Percentiles rank a stretch among this genome's conserved stretches.
These are phyloP conservation scores for Vachellia pachyceras DNA, from an alignment of 306 rosid genomes.

Conservation along the genomic window DNA sequence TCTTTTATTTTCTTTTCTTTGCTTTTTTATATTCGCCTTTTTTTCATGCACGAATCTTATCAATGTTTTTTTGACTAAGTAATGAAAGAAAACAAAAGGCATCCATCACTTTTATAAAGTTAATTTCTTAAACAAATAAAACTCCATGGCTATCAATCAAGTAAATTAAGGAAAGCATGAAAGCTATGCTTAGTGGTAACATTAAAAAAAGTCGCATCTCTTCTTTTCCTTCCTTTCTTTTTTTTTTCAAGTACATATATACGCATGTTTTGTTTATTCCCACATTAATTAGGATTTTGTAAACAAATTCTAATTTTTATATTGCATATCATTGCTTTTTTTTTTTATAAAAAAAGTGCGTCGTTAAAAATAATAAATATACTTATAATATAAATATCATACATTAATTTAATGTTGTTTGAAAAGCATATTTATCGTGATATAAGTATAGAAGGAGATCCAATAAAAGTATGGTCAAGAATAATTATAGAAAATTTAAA, in stretches of 20 bases:
- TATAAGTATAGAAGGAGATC: no score
- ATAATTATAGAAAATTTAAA: not conserved
- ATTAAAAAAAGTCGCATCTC: not conserved
- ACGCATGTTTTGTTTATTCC: not conserved
- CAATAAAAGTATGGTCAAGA: not conserved
- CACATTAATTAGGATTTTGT: not conserved
- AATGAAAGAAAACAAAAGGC: not conserved
- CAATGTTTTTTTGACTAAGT: not conserved
- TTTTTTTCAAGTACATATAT: not conserved
- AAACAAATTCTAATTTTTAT: not conserved
- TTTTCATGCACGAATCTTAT: not conserved
- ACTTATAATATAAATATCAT: no score
- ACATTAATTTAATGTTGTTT: no score
- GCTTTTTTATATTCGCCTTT: not conserved
- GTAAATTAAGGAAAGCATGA: not conserved
- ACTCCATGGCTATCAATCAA: not conserved
- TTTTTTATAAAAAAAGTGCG: no score
- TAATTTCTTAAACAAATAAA: not conserved
- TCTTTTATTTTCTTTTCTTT: constrained; percentile 11
- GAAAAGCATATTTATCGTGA: not conserved
- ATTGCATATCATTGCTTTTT: no score
- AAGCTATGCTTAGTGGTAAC: not conserved
- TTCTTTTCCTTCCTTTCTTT: not conserved
- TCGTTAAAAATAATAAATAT: no score
- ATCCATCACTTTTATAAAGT: constrained; percentile 4